Base-by-base conservation (phyloP, 495 filamentous ascomycete species). In the Hypoxylon crocopeplum region DNA sequence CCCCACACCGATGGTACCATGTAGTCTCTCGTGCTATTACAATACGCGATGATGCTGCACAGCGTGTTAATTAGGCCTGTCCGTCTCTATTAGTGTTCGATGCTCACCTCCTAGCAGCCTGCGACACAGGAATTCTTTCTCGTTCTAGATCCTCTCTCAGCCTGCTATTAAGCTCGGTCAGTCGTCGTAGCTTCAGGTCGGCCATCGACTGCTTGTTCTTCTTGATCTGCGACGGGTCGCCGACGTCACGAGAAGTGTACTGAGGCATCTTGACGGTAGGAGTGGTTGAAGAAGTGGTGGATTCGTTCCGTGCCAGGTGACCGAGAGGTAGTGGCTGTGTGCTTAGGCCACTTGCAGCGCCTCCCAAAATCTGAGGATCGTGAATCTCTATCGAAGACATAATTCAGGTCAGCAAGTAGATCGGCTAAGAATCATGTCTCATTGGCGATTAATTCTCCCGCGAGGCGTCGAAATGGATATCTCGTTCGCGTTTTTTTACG, bases 201-300 rank as follows among this genome's bases (percentile, higher is more conserved):
- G 94, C 95, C 86, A 98, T 97, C 74, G 91, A 95, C 76, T 98
- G 95, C 82, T 97, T 97, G 84, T 95, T 97, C 79, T 92, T 95
- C 83, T 88, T 94, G 69, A 93, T 88, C 64, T 83, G 80, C 67
- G 79, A 80, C 66, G 81, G 82, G 71, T 86, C 82, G 75, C 80
- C 77, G 56, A 79, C 76, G 60, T 84, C 81, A 62, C 81, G 80
- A 32, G 82, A 82, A 27, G 77, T 78, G 68, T 80, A 84, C 46
- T 75, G 70, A 72, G 79, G 81, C 82, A 84, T 83, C 17, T 64
- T 74, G 68, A 58, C 33, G 58, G 51, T 33, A 19, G 62, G 41
- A 47, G 33, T 17, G 20, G 55, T 56, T 52, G 58, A 50, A 37
- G 40, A 56, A 13, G 15, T 3, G 56, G 47, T 59, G 63, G 48